Percentiles rank a stretch among this genome's conserved stretches.
Evolutionary conservation across 148 eudicot species (phyloP).

Genomic region (Camellia japonica): DNA sequence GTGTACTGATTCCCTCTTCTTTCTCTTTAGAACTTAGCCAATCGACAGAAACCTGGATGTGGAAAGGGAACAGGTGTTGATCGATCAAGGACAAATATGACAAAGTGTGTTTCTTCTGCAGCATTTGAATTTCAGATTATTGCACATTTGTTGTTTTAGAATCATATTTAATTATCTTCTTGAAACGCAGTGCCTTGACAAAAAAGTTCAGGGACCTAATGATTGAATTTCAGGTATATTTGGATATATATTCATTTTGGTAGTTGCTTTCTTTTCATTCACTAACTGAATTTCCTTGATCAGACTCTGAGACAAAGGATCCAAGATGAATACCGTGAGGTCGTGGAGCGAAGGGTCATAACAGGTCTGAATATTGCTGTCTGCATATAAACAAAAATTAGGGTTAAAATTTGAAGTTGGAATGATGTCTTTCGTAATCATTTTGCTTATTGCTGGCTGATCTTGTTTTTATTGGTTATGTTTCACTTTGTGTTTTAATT

Average conservation of each 20-base stretch:
- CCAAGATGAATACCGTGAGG: conserved; percentile 62
- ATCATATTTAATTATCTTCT: neutral
- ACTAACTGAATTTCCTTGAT: conserved; percentile 10
- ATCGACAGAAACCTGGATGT: conserved; percentile 57
- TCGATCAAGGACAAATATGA: conserved; percentile 51
- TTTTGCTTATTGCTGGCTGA: neutral
- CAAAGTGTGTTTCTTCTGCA: conserved; percentile 35
- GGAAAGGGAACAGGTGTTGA: conserved; percentile 56
- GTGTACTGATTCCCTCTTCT: conserved; percentile 8
- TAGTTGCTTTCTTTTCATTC: neutral
- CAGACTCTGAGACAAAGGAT: conserved; percentile 51
- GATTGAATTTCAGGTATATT: conserved; percentile 53
- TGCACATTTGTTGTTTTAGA: conserved; percentile 6
- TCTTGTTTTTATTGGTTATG: neutral
- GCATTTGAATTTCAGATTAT: neutral
- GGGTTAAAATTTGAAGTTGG: neutral
- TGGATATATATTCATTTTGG: neutral
- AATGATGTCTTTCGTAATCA: neutral
- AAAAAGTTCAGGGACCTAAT: conserved; percentile 52
- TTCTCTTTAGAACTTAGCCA: conserved; percentile 39
- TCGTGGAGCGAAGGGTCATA: conserved; percentile 59
- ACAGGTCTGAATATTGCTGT: conserved; percentile 34
- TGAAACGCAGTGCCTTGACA: conserved; percentile 41
- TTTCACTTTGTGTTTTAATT: neutral
- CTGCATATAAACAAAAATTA: neutral